Evolutionary conservation across 2,329 filamentous ascomycete species (phyloP).

Genomic region (Exophiala phaeomuriformis): DNA sequence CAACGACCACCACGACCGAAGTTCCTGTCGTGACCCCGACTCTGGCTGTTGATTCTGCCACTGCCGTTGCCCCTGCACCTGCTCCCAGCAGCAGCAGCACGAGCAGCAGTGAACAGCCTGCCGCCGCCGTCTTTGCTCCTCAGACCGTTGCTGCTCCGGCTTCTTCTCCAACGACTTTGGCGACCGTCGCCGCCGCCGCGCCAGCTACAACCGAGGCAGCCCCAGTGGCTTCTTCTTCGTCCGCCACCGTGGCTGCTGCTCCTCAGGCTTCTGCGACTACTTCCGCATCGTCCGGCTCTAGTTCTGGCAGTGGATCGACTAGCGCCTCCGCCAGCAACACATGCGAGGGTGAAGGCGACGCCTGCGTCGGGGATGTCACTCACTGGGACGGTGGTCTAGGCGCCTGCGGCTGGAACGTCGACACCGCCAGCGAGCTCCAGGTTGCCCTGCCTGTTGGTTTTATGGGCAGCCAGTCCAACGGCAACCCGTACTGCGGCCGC

Average conservation of each 20-base stretch:
- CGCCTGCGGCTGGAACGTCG: constrained; percentile 59
- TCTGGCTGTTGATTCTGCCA: no score
- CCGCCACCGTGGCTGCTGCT: neutral
- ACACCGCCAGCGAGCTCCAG: constrained; percentile 51
- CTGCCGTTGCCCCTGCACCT: neutral
- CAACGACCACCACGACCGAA: neutral
- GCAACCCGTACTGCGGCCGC: constrained; percentile 64
- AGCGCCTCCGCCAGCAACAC: constrained; percentile 20
- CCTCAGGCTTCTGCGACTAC: neutral
- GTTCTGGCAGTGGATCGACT: no score
- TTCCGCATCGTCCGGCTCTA: no score
- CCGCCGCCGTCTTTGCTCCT: neutral
- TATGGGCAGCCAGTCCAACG: constrained; percentile 59
- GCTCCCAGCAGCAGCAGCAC: neutral
- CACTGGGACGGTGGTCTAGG: constrained; percentile 63
- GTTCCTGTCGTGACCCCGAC: neutral
- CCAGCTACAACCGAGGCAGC: neutral
- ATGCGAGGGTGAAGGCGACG: constrained; percentile 31
- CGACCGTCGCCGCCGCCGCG: constrained; percentile 9
- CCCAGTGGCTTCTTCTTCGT: constrained; percentile 1
- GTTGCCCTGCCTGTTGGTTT: constrained; percentile 60
- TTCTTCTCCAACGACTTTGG: constrained; percentile 9
- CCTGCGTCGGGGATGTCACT: constrained; percentile 59
- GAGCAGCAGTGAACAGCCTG: neutral
- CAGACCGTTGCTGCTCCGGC: constrained; percentile 7